phyloP scores from a whole-genome alignment of 129 eudicot genomes.

The Silybum marianum region DNA sequence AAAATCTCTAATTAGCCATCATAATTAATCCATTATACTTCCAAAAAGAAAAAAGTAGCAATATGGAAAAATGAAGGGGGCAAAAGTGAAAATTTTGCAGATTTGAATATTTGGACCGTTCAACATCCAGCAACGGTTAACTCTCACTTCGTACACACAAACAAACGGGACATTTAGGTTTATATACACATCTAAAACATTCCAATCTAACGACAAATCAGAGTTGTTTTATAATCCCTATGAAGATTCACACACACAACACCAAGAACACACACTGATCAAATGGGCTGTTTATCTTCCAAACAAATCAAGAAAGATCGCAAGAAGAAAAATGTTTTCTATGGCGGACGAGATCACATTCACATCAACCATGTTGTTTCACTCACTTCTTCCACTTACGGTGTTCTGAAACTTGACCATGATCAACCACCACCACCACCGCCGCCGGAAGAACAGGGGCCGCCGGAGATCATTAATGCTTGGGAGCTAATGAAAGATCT shows the following conservation, averaged over 20 bases:
- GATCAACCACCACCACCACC: constrained; percentile 14
- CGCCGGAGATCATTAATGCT: constrained; percentile 73
- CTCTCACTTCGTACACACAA: constrained; percentile 33
- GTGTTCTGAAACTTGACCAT: constrained; percentile 68
- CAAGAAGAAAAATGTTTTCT: constrained; percentile 25
- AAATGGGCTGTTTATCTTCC: constrained; percentile 87
- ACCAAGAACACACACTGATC: constrained; percentile 16
- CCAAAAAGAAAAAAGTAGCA: neutral
- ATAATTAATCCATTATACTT: neutral
- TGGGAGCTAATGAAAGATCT: constrained; percentile 92
- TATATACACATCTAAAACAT: neutral
- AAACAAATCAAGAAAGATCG: constrained; percentile 53
- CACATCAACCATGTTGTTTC: constrained; percentile 73
- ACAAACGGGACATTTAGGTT: constrained; percentile 17
- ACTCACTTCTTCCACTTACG: constrained; percentile 84
- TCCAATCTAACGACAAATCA: neutral
- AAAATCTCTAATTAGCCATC: neutral
- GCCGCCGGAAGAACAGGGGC: constrained; percentile 36
- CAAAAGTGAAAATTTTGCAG: neutral
- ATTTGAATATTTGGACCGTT: constrained; percentile 44
- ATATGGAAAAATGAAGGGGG: neutral
- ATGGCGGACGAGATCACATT: constrained; percentile 29
- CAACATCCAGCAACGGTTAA: constrained; percentile 38
- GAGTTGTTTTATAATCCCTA: neutral
- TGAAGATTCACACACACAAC: constrained; percentile 20